Evolutionary conservation across 2,329 filamentous ascomycete species (phyloP).

Genomic region (Cladophialophora bantiana): DNA sequence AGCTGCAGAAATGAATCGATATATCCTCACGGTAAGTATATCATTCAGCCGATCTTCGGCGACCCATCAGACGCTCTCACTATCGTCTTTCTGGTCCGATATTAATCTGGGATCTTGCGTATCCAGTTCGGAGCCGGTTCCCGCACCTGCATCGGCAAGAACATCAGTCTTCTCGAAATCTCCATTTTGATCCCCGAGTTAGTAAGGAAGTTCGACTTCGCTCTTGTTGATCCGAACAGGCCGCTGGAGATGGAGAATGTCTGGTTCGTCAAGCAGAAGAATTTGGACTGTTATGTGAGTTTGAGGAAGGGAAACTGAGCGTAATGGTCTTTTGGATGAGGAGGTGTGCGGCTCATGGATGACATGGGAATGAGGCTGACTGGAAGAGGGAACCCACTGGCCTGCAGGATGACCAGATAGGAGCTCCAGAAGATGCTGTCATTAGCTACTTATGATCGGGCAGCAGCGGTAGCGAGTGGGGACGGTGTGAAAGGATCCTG

Average conservation of each 20-base stretch:
- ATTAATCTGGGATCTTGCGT: constrained; percentile 45
- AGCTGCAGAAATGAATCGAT: constrained; percentile 51
- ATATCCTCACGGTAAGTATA: constrained; percentile 50
- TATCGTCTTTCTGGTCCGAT: not conserved
- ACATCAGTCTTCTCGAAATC: constrained; percentile 33
- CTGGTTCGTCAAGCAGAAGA: constrained; percentile 57
- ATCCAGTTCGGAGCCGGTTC: constrained; percentile 31
- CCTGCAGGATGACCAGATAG: too few relatives aligned
- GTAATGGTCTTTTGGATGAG: not conserved
- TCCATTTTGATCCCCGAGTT: constrained; percentile 36
- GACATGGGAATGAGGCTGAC: too few relatives aligned
- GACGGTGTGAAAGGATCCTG: not conserved
- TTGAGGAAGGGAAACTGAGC: constrained; percentile 22
- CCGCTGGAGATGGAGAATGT: constrained; percentile 43
- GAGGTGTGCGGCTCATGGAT: not conserved
- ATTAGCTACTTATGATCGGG: not conserved
- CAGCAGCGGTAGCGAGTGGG: not conserved
- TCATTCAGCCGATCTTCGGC: not conserved
- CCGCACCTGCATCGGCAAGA: constrained; percentile 35
- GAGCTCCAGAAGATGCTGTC: not conserved
- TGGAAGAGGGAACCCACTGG: too few relatives aligned
- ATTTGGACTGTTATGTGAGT: constrained; percentile 31
- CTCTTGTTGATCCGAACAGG: constrained; percentile 30
- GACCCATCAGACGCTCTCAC: not conserved
- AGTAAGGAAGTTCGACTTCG: constrained; percentile 35